Percentiles rank a stretch among this genome's conserved stretches.
Conservation (phyloP, 768 basidiomycete genomes). For the Tylopilus sp. region DNA sequence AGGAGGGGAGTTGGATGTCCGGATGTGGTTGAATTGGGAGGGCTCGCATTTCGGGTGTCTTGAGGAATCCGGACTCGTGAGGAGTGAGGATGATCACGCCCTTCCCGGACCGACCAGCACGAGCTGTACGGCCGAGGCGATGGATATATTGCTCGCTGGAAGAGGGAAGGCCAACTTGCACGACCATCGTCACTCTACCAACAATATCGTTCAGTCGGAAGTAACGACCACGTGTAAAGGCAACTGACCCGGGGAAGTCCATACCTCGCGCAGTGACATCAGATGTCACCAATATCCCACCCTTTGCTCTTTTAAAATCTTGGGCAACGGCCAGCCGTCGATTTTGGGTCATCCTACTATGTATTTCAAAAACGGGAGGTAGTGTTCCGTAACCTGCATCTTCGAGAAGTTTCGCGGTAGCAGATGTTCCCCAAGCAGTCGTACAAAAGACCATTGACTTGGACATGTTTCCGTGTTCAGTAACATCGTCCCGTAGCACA, state of each 20-base stretch:
- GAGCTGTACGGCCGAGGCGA: constrained; percentile 73
- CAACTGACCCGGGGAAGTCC: constrained; percentile 56
- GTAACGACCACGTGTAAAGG: not conserved
- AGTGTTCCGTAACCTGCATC: constrained; percentile 27
- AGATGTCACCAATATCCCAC: constrained; percentile 48
- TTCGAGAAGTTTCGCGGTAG: constrained; percentile 36
- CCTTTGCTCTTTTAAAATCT: constrained; percentile 43
- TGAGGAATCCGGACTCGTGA: constrained; percentile 49
- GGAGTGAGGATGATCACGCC: constrained; percentile 55
- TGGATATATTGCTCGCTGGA: constrained; percentile 78
- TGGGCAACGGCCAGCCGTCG: constrained; percentile 47
- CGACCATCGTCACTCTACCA: constrained; percentile 51
- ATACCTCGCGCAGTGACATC: constrained; percentile 65
- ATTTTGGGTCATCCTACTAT: constrained; percentile 52
- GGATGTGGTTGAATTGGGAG: constrained; percentile 39
- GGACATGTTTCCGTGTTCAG: constrained; percentile 27
- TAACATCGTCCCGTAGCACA: constrained; percentile 36
- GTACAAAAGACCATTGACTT: constrained; percentile 63
- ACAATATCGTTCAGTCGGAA: constrained; percentile 3
- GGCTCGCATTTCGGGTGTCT: constrained; percentile 34
- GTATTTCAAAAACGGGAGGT: constrained; percentile 50
- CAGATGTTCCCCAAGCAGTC: constrained; percentile 57
- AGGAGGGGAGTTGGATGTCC: constrained; percentile 26
- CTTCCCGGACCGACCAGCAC: constrained; percentile 62
- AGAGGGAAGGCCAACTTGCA: constrained; percentile 65